Base-by-base conservation (phyloP, 2,329 filamentous ascomycete species). In the Colletotrichum sp. region DNA sequence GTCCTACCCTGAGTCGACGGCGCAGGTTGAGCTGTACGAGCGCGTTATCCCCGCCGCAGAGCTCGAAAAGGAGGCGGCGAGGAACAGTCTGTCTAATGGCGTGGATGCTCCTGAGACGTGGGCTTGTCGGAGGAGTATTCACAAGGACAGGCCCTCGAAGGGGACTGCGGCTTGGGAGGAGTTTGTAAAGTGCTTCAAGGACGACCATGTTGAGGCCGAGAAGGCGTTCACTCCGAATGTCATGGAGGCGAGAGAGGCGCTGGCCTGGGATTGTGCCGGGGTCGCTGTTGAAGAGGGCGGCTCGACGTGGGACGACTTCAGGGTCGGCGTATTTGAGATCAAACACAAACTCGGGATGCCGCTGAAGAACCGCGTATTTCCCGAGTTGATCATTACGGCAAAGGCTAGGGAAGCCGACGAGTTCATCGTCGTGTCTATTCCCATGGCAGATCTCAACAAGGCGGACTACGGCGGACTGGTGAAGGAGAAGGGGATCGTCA, bases 361-460 rank as follows among this genome's bases (percentile, higher is more conserved):
- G n/a, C 86, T 95, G 9, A 88, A 88, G 74, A 89, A 92, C 77
- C 91, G 94, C 66, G 89, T 91, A 4, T 96, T 95, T 79, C 89
- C 92, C 18, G 91, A 93, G 4, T 82, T 95, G 66, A 91, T 95
- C 81, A 85, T 94, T 71, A 91, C 91, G 52, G 86, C 87, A 13
- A 85, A 87, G 10, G 84, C 83, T 2, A 80, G 86, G n/a, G 81
- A 83, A 2, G 78, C 44, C 9, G 77, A 74, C 7, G 89, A 92
- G 80, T 90, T 93, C 72, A 70, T 92, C 9, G 87, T 93, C 5
- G 86, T 93, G 32, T 92, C 91, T 69, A 88, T 94, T 52, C 86
- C 91, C 21, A 83, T 92, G 21, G 83, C 82, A 34, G 88, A 87
- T 75, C 87, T 87, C 62, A 84, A 83, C 62, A 77, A 77, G 9